phyloP scores from a whole-genome alignment of 495 filamentous ascomycete species.

The Elasticomyces elasticus region DNA sequence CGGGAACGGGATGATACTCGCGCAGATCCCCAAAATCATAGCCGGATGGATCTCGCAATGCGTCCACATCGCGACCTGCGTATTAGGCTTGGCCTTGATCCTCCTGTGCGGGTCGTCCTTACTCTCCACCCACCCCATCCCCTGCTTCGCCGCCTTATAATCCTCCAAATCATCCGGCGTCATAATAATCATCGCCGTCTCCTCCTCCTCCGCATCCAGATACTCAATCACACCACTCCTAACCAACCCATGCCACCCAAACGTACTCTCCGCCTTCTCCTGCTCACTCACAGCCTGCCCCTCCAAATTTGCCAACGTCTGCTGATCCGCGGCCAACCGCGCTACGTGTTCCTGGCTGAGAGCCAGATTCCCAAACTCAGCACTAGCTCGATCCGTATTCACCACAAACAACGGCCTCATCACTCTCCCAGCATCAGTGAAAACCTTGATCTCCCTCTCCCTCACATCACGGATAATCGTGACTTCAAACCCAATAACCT shows the following conservation, averaged over 20 bases:
- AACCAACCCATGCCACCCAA: conserved; percentile 80
- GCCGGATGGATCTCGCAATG: conserved; percentile 98
- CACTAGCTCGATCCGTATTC: conserved; percentile 59
- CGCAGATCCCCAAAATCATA: conserved; percentile 97
- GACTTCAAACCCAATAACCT: conserved; percentile 76
- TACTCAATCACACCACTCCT: conserved; percentile 79
- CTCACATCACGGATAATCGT: conserved; percentile 90
- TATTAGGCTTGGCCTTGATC: conserved; percentile 73
- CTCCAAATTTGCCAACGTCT: conserved; percentile 31
- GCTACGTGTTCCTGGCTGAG: conserved; percentile 71
- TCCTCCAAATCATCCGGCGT: conserved; percentile 81
- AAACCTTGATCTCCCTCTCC: conserved; percentile 96
- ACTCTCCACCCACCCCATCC: conserved; percentile 51
- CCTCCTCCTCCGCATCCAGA: conserved; percentile 95
- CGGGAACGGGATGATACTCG: conserved; percentile 98
- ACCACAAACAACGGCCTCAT: conserved; percentile 87
- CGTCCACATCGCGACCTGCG: conserved; percentile 78
- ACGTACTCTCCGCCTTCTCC: conserved; percentile 52
- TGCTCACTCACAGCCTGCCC: conserved; percentile 43
- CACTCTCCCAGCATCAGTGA: conserved; percentile 91
- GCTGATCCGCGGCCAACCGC: conserved; percentile 58
- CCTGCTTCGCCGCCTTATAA: conserved; percentile 52
- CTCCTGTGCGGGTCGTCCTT: conserved; percentile 63
- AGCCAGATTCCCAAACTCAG: conserved; percentile 64
- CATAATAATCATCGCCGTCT: conserved; percentile 98